phyloP scores from a whole-genome alignment of 2,329 filamentous ascomycete species.

The Colletotrichum eleusines region DNA sequence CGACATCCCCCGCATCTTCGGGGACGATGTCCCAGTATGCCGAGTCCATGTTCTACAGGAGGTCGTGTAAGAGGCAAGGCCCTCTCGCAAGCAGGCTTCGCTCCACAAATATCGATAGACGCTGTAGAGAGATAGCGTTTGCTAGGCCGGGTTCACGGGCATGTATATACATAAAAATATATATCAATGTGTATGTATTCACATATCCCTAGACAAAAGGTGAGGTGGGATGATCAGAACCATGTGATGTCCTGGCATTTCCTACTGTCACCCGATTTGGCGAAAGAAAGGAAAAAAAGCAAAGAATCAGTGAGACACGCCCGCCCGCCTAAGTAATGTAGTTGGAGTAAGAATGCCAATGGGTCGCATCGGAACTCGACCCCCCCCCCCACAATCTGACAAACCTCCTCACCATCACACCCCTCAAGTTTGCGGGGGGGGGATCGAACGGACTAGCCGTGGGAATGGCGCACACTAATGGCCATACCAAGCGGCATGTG shows the following conservation, averaged over 20 bases:
- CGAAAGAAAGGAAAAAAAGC: background rate
- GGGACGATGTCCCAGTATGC: conserved; percentile 13
- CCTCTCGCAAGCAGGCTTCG: background rate
- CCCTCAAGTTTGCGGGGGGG: background rate
- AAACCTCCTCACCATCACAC: no score
- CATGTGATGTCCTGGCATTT: conserved; percentile 12
- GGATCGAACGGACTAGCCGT: background rate
- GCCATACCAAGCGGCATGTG: background rate
- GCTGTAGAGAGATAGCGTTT: background rate
- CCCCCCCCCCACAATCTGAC: background rate
- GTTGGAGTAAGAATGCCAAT: conserved; percentile 10
- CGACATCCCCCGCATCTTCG: background rate
- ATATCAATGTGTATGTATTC: background rate
- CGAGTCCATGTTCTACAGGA: conserved; percentile 12
- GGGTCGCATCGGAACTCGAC: conserved; percentile 13
- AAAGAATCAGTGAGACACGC: conserved; percentile 10
- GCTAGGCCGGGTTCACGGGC: background rate
- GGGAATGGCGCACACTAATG: conserved; percentile 4
- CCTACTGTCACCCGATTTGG: background rate
- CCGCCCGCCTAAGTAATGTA: background rate
- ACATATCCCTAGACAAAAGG: background rate
- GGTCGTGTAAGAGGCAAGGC: no score
- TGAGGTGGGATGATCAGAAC: background rate
- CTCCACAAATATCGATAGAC: background rate
- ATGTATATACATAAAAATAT: no score